These are phyloP conservation scores for Termitomyces titanicus DNA, from an alignment of 768 basidiomycete genomes.

Conservation along the genomic window DNA sequence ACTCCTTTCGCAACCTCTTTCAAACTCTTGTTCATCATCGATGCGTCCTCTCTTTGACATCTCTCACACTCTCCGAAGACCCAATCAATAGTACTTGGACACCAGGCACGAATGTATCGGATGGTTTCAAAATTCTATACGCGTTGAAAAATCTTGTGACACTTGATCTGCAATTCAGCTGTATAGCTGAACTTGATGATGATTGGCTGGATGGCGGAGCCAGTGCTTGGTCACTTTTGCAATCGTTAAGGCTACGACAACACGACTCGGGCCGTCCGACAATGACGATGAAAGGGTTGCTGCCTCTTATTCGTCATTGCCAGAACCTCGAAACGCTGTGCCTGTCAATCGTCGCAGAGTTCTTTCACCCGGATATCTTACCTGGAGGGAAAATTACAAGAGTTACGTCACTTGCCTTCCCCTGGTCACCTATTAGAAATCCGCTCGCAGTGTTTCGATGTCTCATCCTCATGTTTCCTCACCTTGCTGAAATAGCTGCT, in stretches of 20 bases:
- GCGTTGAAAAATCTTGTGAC: neutral
- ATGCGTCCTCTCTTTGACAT: neutral
- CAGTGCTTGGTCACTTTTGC: neutral
- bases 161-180: neutral
- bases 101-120: neutral
- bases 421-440: neutral
- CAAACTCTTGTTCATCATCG: neutral
- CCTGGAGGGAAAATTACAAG: neutral
- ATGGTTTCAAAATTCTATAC: neutral
- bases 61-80: neutral
- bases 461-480: neutral
- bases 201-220: neutral
- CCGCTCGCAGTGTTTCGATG: neutral
- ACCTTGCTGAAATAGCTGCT: neutral
- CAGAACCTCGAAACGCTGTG: neutral
- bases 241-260: too few relatives aligned
- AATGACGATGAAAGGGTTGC: too few relatives aligned
- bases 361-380: neutral
- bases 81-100: neutral
- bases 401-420: neutral
- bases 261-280: too few relatives aligned
- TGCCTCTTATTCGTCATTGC: neutral
- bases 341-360: neutral
- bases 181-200: neutral
- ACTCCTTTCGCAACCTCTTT: neutral